Evolutionary conservation across 257 asterid genomes (phyloP), one percentile per base, ranked within the genome.

Genomic region (Capsicum rhomboideum): DNA sequence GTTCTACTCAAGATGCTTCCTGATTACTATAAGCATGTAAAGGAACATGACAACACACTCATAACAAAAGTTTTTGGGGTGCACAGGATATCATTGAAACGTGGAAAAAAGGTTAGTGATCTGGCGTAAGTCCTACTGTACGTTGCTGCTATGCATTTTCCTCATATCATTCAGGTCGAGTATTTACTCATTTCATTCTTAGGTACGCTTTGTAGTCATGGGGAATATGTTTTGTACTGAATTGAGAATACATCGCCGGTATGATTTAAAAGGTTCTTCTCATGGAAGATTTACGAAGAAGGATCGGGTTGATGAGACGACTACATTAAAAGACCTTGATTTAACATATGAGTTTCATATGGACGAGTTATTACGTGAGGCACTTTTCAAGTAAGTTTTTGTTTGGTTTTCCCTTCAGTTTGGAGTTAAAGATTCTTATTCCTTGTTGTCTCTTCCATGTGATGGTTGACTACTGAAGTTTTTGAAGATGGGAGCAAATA

Each of bases 151-250:
- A 42, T 55, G 64, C 61, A 53, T 77, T 46, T 46, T 74, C 37
- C 31, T 63, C 59, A 59, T 40, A 59, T 28, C 31, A 34, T 31
- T 37, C 31, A 14, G 20, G 50, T 74, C 1, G 37, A 81, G 44
- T 18, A 66, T 61, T 82, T 61, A 68, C 74, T 55, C 10, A 80
- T 81, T 86, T 84, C 80, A n/a, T 88, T 85, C 84, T 40, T 92
- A 97, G 99, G 98, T 92, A 37, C 99, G 97, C 75, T 95, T 97
- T 90, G 93, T 97, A 49, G 98, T 97, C 87, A 97, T 95, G 98
- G 99, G 99, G 87, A 97, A 97, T 85, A 97, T 97, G 98, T 97
- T 95, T 90, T 91, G 96, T 85, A 93, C 99, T 31, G 98, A 97
- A 88, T 89, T 97, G 86, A 90, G 92, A 28, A 97, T 97, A 86